A percentile compares a stretch with the other conserved stretches of the same genome.
phyloP scores from a whole-genome alignment of 176 grass and related monocot species.

The maize (Zea mays) region Zm-B73-REFERENCE-NAM-5.0 NC_050100.1:78465501-78466000 shows the following conservation, averaged over 20 bases:
- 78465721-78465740: neutral
- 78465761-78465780: neutral
- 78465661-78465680: too few species aligned
- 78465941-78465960: neutral
- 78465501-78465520: too few species aligned
- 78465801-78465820: neutral
- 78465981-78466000: conserved; percentile 15
- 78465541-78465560: too few species aligned
- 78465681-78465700: too few species aligned
- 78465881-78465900: neutral
- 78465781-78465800: neutral
- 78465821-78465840: neutral
- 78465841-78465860: conserved; percentile 1
- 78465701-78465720: too few species aligned
- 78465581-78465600: too few species aligned
- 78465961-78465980: neutral
- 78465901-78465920: conserved; percentile 2
- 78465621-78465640: too few species aligned
- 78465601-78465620: too few species aligned
- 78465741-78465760: neutral
- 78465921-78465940: neutral
- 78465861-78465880: neutral
- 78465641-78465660: too few species aligned
- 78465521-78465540: too few species aligned
- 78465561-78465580: too few species aligned